These are phyloP conservation scores for Pythium apleroticum DNA, from an alignment of 352 stramenopile genomes.

Conservation along the genomic window DNA sequence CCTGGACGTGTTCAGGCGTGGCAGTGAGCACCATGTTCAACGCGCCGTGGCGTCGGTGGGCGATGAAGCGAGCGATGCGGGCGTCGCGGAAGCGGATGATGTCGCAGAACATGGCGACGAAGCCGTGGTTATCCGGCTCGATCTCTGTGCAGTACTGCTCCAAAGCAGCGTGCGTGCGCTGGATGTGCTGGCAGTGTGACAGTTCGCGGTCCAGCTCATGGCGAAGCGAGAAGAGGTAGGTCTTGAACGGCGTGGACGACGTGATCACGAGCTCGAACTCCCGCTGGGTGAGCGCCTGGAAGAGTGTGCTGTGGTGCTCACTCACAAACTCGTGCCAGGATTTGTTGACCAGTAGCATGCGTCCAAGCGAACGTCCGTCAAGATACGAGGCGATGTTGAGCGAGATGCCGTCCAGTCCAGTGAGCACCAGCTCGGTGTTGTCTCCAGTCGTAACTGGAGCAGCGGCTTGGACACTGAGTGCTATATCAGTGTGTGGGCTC, in stretches of 20 bases:
- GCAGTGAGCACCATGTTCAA: conserved; percentile 63
- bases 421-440: conserved; percentile 31
- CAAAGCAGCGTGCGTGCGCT: conserved; percentile 39
- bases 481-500: neutral
- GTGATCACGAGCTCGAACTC: conserved; percentile 44
- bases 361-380: conserved; percentile 42
- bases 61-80: conserved; percentile 55
- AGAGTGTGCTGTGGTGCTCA: conserved; percentile 42
- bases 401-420: conserved; percentile 49
- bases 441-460: neutral
- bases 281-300: conserved; percentile 32
- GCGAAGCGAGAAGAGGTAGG: conserved; percentile 48
- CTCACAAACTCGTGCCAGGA: conserved; percentile 43
- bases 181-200: conserved; percentile 41
- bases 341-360: conserved; percentile 42
- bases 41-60: conserved; percentile 50
- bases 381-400: conserved; percentile 53
- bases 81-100: conserved; percentile 67
- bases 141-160: conserved; percentile 53
- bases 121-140: conserved; percentile 47
- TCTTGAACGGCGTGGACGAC: conserved; percentile 50
- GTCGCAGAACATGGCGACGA: conserved; percentile 80
- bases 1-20: conserved; percentile 57
- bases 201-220: conserved; percentile 49
- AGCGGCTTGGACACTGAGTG: neutral